Conservation (phyloP, 495 filamentous ascomycete genomes). For the Beverwykella pulmonaria region DNA sequence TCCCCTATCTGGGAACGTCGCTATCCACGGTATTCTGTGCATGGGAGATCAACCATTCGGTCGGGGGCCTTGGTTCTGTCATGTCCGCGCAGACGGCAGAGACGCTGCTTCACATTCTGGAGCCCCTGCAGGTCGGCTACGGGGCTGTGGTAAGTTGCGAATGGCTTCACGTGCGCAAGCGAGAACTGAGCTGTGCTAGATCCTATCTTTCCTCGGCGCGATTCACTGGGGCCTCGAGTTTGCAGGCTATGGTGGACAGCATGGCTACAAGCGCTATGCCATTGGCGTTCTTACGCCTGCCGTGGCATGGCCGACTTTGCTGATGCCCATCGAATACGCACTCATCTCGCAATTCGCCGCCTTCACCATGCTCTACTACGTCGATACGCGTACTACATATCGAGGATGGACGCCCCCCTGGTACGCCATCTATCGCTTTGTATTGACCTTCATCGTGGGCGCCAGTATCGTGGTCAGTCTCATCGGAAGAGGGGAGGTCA, state of each 20-base stretch:
- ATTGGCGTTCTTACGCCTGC: slow-evolving; percentile 81
- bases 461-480: slow-evolving; percentile 82
- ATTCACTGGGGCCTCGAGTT: slow-evolving; percentile 93
- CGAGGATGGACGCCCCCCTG: slow-evolving; percentile 85
- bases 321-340: slow-evolving; percentile 85
- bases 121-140: slow-evolving; percentile 91
- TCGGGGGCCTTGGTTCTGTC: slow-evolving; percentile 63
- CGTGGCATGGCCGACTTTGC: slow-evolving; percentile 89
- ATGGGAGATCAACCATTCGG: slow-evolving; percentile 51
- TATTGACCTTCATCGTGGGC: slow-evolving; percentile 92
- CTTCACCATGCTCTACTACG: slow-evolving; percentile 88
- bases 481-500: slow-evolving; percentile 83
- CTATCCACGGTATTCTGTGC: slow-evolving; percentile 83
- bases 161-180: background rate
- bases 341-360: slow-evolving; percentile 87
- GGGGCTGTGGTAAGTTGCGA: slow-evolving; percentile 75
- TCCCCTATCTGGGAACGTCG: slow-evolving; percentile 90
- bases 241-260: slow-evolving; percentile 71
- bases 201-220: slow-evolving; percentile 94
- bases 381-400: slow-evolving; percentile 73
- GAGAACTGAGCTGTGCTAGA: slow-evolving; percentile 50
- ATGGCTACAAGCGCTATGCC: slow-evolving; percentile 75
- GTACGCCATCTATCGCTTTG: slow-evolving; percentile 94
- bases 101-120: slow-evolving; percentile 73
- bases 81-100: slow-evolving; percentile 72